Conservation (phyloP, 805 yeast genomes). For the Suhomyces canberraensis region DNA sequence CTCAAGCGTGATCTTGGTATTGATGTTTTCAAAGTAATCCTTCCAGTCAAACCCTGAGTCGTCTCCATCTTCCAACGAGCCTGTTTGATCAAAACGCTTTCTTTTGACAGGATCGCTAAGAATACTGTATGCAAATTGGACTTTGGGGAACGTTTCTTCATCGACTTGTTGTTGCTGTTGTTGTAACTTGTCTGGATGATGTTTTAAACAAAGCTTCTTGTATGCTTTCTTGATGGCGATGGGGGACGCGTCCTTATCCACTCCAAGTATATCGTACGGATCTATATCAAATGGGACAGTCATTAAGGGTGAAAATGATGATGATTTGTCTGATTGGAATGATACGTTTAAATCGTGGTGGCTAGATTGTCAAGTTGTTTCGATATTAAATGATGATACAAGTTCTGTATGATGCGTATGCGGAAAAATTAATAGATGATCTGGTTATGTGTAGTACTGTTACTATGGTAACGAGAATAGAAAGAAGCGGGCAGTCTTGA, state of each 20-base stretch:
- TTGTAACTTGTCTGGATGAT: conserved; percentile 29
- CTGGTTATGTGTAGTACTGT: too few species aligned
- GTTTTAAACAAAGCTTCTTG: conserved; percentile 22
- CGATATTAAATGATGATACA: too few species aligned
- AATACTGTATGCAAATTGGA: conserved; percentile 73
- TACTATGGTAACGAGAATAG: too few species aligned
- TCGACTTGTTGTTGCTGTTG: conserved; percentile 16
- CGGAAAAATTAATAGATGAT: too few species aligned
- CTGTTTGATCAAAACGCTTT: conserved; percentile 65
- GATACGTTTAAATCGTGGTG: too few species aligned
- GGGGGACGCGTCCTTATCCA: conserved; percentile 39
- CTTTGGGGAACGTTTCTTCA: conserved; percentile 50
- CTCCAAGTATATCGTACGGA: conserved; percentile 56
- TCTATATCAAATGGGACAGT: conserved; percentile 40
- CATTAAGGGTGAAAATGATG: too few species aligned
- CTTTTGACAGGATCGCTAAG: conserved; percentile 58
- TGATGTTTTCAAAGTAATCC: conserved; percentile 48
- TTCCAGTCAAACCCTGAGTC: conserved; percentile 53
- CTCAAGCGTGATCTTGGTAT: conserved; percentile 55
- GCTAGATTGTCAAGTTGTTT: too few species aligned
- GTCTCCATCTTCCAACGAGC: conserved; percentile 39
- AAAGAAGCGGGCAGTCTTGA: too few species aligned
- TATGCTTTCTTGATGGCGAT: conserved; percentile 57
- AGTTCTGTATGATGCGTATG: too few species aligned
- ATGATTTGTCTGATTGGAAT: too few species aligned